phyloP scores from a whole-genome alignment of 228 moss, liverwort and hornwort genomes.

The Sphagnum magellanicum region DNA sequence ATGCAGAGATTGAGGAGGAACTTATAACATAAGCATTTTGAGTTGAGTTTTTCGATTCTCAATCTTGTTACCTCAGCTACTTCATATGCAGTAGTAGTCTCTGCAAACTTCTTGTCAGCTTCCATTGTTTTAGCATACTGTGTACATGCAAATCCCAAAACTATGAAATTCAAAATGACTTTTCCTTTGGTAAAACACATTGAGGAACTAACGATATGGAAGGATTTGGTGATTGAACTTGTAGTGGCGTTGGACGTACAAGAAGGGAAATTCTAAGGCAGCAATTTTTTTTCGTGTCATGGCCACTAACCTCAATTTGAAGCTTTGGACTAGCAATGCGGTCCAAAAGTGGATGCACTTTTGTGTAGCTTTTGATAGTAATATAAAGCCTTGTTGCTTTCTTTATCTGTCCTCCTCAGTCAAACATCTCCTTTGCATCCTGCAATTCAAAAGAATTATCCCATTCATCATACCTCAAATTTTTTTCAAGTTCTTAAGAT shows the following conservation, averaged over 20 bases:
- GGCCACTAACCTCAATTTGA: conserved; percentile 23
- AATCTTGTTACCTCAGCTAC: conserved; percentile 32
- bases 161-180: too few species aligned
- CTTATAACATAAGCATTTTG: too few species aligned
- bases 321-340: conserved; percentile 39
- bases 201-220: too few species aligned
- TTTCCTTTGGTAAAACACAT: too few species aligned
- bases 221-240: too few species aligned
- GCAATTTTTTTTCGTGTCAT: too few species aligned
- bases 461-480: too few species aligned
- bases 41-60: too few species aligned
- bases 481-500: neutral
- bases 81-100: conserved; percentile 51
- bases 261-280: too few species aligned
- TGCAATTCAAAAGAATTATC: conserved; percentile 7
- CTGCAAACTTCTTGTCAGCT: conserved; percentile 24
- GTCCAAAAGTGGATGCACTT: conserved; percentile 23
- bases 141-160: too few species aligned
- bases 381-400: conserved; percentile 43
- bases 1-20: too few species aligned
- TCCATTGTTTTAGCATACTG: conserved; percentile 21
- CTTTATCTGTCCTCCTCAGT: conserved; percentile 52
- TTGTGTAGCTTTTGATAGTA: conserved; percentile 26
- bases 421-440: conserved; percentile 81
- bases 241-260: too few species aligned